Percentiles rank a stretch among this genome's conserved stretches.
These are phyloP conservation scores for Austroboletus niveus DNA, from an alignment of 1,284 basidiomycete genomes.

Conservation along the genomic window DNA sequence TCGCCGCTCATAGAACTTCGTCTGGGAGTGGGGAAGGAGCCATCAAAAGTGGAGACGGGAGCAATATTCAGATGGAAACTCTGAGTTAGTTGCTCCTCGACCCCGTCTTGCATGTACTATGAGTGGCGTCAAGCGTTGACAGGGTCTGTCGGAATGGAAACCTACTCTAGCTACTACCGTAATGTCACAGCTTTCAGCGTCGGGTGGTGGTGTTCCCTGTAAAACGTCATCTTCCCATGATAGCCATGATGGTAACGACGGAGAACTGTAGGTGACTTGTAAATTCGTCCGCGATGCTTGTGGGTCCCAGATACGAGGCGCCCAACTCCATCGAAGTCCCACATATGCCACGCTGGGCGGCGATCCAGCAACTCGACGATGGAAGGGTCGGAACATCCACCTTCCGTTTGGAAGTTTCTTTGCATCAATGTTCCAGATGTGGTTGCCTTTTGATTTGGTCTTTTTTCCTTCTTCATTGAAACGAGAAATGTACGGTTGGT, in stretches of 20 bases:
- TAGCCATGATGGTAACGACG: slow-evolving; percentile 83
- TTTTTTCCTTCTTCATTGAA: slow-evolving; percentile 99
- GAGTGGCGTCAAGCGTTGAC: slow-evolving; percentile 12
- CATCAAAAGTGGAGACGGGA: slow-evolving; percentile 64
- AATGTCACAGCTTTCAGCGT: slow-evolving; percentile 71
- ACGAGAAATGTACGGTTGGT: slow-evolving; percentile 87
- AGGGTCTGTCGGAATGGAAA: slow-evolving; percentile 15
- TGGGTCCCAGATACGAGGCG: slow-evolving; percentile 96
- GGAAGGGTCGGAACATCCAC: slow-evolving; percentile 93
- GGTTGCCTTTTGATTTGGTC: slow-evolving; percentile 98
- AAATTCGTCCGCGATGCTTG: slow-evolving; percentile 82
- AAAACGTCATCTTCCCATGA: slow-evolving; percentile 82
- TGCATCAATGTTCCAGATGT: slow-evolving; percentile 99
- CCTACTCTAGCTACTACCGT: slow-evolving; percentile 68
- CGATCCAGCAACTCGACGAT: slow-evolving; percentile 79
- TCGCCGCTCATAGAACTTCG: slow-evolving; percentile 64
- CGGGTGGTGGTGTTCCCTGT: slow-evolving; percentile 67
- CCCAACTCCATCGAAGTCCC: slow-evolving; percentile 88
- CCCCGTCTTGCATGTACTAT: slow-evolving; percentile 70
- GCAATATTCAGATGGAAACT: slow-evolving; percentile 71
- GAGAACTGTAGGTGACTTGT: slow-evolving; percentile 78
- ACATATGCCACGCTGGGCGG: slow-evolving; percentile 82
- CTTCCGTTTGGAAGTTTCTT: slow-evolving; percentile 74
- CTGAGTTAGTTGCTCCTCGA: slow-evolving; percentile 64
- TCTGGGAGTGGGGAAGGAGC: slow-evolving; percentile 53